Base-by-base conservation (phyloP, 2,329 filamentous ascomycete species). In the Botrytis deweyae region DNA sequence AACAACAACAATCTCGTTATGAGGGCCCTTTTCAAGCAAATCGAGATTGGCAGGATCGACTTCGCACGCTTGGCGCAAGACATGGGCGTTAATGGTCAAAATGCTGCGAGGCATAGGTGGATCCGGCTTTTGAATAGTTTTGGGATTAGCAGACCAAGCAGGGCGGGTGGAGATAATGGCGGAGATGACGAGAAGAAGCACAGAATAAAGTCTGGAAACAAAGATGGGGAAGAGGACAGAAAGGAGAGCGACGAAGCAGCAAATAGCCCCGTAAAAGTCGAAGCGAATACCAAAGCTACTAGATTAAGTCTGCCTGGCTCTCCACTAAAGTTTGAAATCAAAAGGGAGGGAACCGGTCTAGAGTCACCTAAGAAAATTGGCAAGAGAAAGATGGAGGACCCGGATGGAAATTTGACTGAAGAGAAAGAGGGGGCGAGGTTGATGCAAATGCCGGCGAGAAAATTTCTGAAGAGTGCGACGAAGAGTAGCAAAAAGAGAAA, bases 361-460 rank as follows among this genome's bases (percentile, higher is more conserved):
- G 40, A 46, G n/a, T 46, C 40, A 36, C 68, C n/a, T 7, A 63
- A 14, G 20, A 62, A 36, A 36, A 3, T 8, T 33, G 22, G 55
- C 29, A 70, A 70, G 40, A 70, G 68, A 38, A 70, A 63, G 55
- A 36, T 38, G 29, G 29, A 70, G 40, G 55, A 58, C 3, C 1
- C 7, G 14, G 14, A 70, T 44, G 55, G 25, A 16, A 14, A n/a
- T n/a, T 44, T 70, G 22, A 38, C 22, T 46, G 68, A 62, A 6
- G 40, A 70, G 29, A 58, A 63, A 44, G 5, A 38, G 55, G 46
- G 7, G 20, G 25, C 29, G 5, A 61, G 22, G 22, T 62, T 61
- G 55, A 38, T 69, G 38, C 25, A 63, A 22, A 63, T 62, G 38
- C 68, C 68, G 38, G 55, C 40, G 42, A 70, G 55, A 25, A 70